phyloP scores from a whole-genome alignment of 441 rosid genomes.

The Gossypium schwendimanii region DNA sequence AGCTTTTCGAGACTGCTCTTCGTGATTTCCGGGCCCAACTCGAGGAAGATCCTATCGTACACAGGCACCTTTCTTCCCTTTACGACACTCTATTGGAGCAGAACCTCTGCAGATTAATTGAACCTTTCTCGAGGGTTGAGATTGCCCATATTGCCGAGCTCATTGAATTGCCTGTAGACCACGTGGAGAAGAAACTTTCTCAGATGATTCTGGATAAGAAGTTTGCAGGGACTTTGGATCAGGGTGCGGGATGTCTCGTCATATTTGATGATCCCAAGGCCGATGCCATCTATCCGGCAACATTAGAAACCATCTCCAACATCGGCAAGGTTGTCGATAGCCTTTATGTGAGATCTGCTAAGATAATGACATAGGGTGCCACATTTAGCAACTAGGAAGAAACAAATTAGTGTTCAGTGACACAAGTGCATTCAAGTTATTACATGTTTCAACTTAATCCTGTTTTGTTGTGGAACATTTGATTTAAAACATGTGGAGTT shows the following conservation, averaged over 20 bases:
- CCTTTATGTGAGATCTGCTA: conserved; percentile 84
- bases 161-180: conserved; percentile 63
- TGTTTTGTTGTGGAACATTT: neutral
- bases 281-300: conserved; percentile 77
- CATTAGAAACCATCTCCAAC: conserved; percentile 79
- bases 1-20: conserved; percentile 70
- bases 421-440: neutral
- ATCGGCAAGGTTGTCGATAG: conserved; percentile 91
- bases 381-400: neutral
- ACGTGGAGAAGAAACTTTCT: conserved; percentile 45
- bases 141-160: conserved; percentile 75
- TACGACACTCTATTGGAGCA: conserved; percentile 86
- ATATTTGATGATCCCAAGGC: conserved; percentile 82
- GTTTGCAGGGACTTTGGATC: conserved; percentile 89
- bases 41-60: conserved; percentile 89
- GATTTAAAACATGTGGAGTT: neutral
- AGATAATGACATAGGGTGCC: conserved; percentile 56
- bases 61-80: conserved; percentile 81
- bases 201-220: conserved; percentile 45
- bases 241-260: conserved; percentile 91
- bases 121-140: conserved; percentile 85
- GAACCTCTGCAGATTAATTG: conserved; percentile 85
- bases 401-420: neutral
- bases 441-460: neutral
- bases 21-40: conserved; percentile 71